A percentile compares a stretch with the other conserved stretches of the same genome.
phyloP scores from a whole-genome alignment of 2,329 filamentous ascomycete species.

The Ceratocystis diversiconidia region DNA sequence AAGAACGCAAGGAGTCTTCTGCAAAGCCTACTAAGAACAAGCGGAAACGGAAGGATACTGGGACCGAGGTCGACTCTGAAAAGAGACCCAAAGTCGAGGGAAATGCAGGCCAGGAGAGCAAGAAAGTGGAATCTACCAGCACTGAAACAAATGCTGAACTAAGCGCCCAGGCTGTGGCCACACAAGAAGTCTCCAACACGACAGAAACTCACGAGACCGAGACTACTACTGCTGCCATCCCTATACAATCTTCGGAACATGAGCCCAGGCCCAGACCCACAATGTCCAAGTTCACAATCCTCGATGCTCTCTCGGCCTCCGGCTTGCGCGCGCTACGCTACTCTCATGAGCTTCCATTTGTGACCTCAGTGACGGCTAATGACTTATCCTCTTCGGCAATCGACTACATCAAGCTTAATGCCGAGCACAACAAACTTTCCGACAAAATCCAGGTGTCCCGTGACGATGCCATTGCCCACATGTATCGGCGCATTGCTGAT shows the following conservation, averaged over 20 bases:
- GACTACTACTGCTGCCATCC: neutral
- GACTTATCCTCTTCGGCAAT: constrained; percentile 69
- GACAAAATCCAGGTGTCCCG: constrained; percentile 58
- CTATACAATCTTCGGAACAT: neutral
- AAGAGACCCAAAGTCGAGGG: constrained; percentile 22
- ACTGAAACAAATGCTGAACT: neutral
- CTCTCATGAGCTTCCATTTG: constrained; percentile 75
- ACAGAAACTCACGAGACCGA: neutral
- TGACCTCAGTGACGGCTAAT: constrained; percentile 73
- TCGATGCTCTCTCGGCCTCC: constrained; percentile 89
- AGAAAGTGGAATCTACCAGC: neutral
- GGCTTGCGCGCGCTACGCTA: constrained; percentile 85
- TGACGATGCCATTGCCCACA: constrained; percentile 76
- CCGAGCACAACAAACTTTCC: constrained; percentile 64
- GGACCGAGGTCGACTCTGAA: constrained; percentile 31
- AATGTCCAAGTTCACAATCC: constrained; percentile 54
- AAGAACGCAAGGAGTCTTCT: constrained; percentile 32
- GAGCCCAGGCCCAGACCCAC: constrained; percentile 20
- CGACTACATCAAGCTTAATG: constrained; percentile 69
- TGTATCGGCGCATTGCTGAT: constrained; percentile 60
- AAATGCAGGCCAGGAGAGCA: neutral
- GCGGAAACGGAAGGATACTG: constrained; percentile 30
- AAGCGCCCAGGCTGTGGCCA: neutral
- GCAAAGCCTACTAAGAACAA: constrained; percentile 24
- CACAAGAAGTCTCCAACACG: neutral